Conservation (phyloP, 257 asterid genomes). For the Prunella vulgaris region DNA sequence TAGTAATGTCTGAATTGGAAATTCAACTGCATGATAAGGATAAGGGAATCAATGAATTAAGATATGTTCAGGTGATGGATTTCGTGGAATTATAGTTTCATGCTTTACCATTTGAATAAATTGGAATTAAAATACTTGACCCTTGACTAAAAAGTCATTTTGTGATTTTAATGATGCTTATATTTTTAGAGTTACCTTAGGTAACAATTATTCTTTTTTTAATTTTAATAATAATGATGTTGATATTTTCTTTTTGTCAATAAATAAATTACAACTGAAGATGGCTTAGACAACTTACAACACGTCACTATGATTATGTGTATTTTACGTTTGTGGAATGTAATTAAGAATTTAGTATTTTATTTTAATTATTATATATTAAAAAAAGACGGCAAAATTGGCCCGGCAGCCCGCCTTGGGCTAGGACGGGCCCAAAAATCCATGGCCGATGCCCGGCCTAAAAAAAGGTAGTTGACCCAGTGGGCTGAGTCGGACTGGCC, state of each 20-base stretch:
- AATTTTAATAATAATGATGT: slow-evolving; percentile 9
- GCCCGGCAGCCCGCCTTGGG: too few species aligned
- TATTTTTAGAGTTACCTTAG: background rate
- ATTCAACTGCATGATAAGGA: slow-evolving; percentile 85
- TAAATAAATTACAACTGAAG: slow-evolving; percentile 35
- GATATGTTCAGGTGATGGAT: slow-evolving; percentile 80
- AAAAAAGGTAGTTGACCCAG: too few species aligned
- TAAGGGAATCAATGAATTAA: slow-evolving; percentile 73
- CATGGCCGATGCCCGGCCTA: too few species aligned
- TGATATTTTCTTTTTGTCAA: background rate
- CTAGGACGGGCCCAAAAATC: too few species aligned
- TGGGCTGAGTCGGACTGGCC: too few species aligned
- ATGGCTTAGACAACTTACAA: slow-evolving; percentile 90
- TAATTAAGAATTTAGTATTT: too few species aligned
- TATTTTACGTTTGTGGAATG: too few species aligned
- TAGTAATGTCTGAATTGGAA: slow-evolving; percentile 63
- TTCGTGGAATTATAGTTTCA: background rate
- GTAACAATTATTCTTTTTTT: background rate
- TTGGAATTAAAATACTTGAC: background rate
- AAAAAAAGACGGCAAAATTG: too few species aligned
- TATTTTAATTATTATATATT: too few species aligned
- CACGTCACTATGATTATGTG: slow-evolving; percentile 87
- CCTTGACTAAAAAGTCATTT: background rate
- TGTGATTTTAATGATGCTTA: background rate
- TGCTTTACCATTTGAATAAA: background rate